Evolutionary conservation across 192 early-diverging fungal genomes (phyloP).

Genomic region (Coemansia sp.): DNA sequence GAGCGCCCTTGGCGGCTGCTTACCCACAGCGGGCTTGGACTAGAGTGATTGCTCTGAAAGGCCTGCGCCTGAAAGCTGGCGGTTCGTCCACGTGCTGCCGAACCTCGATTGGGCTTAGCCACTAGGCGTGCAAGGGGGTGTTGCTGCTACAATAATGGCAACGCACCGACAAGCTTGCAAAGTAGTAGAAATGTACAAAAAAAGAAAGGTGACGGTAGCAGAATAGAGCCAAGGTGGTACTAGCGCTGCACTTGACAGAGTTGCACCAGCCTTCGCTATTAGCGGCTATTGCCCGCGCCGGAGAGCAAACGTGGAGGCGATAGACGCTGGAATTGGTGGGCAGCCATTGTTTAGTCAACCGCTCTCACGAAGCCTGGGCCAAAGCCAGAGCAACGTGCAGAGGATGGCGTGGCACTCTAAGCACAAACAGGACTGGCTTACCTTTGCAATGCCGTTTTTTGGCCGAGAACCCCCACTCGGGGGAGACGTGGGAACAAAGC

Average conservation of each 20-base stretch:
- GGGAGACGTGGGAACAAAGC: background rate
- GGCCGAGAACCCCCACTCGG: background rate
- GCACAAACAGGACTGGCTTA: background rate
- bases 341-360: background rate
- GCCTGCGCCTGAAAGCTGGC: background rate
- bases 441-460: background rate
- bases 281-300: background rate
- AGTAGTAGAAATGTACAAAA: background rate
- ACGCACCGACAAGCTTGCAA: background rate
- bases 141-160: background rate
- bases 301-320: background rate
- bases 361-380: background rate
- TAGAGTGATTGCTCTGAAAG: background rate
- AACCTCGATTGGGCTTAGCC: background rate
- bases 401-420: background rate
- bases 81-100: background rate
- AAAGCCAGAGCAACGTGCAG: background rate
- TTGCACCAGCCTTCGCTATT: background rate
- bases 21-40: background rate
- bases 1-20: background rate
- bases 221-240: background rate
- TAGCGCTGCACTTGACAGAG: background rate
- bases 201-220: background rate
- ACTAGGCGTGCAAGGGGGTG: background rate
- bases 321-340: background rate